These are phyloP conservation scores for Cladobotryum protrusum DNA, from an alignment of 2,329 filamentous ascomycete genomes.

Conservation along the genomic window DNA sequence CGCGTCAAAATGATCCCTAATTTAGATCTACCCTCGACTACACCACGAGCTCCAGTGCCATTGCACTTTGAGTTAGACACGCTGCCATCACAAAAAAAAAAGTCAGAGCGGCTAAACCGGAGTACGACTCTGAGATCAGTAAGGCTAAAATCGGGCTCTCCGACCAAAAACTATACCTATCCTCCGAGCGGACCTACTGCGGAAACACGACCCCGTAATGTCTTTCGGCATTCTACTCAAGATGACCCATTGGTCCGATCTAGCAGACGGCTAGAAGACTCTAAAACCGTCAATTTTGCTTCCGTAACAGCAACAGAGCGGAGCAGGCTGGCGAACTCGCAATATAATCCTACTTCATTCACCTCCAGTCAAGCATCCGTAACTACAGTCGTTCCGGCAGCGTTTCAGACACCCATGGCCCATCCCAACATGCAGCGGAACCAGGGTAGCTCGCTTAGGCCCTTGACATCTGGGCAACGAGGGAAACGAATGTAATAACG, in stretches of 20 bases:
- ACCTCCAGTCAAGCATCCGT: neutral
- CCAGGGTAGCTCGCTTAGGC: neutral
- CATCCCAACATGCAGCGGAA: neutral
- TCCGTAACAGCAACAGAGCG: neutral
- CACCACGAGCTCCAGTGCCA: slow-evolving; percentile 18
- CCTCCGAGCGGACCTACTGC: neutral
- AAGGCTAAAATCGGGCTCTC: neutral
- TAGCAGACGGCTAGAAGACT: neutral
- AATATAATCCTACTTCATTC: neutral
- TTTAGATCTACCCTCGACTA: slow-evolving; percentile 15
- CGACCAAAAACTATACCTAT: neutral
- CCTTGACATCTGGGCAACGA: neutral
- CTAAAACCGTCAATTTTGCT: neutral
- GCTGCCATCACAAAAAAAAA: neutral
- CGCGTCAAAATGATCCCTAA: neutral
- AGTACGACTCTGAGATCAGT: neutral
- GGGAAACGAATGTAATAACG: neutral
- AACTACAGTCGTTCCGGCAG: neutral
- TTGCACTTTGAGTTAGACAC: slow-evolving; percentile 6
- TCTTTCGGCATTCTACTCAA: neutral
- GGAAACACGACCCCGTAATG: neutral
- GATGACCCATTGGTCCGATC: neutral
- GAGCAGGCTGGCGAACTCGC: neutral
- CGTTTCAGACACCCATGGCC: neutral
- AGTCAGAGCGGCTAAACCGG: neutral